A percentile compares a stretch with the other conserved stretches of the same genome.
Evolutionary conservation across 2,329 filamentous ascomycete species (phyloP).

Genomic region (Nothopassalora personata): DNA sequence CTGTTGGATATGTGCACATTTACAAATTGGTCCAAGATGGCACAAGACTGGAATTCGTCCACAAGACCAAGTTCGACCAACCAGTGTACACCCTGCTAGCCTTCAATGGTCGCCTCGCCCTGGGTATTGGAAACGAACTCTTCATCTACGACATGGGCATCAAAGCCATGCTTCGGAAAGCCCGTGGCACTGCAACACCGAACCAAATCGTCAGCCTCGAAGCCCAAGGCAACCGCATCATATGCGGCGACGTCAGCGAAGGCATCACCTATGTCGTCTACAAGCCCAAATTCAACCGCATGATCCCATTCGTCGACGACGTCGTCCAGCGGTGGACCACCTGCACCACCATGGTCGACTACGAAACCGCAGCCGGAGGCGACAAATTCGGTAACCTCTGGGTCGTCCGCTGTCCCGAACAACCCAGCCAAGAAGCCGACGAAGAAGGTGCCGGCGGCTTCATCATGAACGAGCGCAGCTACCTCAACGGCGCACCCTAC

Average conservation of each 20-base stretch:
- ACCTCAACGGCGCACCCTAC: slow-evolving; percentile 83
- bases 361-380: slow-evolving; percentile 88
- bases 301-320: slow-evolving; percentile 93
- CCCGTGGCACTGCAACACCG: slow-evolving; percentile 37
- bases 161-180: slow-evolving; percentile 85
- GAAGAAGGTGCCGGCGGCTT: slow-evolving; percentile 87
- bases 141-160: slow-evolving; percentile 90
- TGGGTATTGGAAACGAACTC: slow-evolving; percentile 77
- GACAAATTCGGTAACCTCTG: slow-evolving; percentile 98
- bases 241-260: slow-evolving; percentile 89
- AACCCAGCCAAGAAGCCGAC: slow-evolving; percentile 82
- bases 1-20: slow-evolving; percentile 74
- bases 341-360: slow-evolving; percentile 89
- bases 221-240: slow-evolving; percentile 83
- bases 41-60: slow-evolving; percentile 85
- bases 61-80: slow-evolving; percentile 89
- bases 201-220: slow-evolving; percentile 79
- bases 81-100: slow-evolving; percentile 84
- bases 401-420: slow-evolving; percentile 80
- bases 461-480: slow-evolving; percentile 82
- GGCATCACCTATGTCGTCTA: slow-evolving; percentile 89
- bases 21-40: slow-evolving; percentile 86
- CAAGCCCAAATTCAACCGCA: slow-evolving; percentile 82
- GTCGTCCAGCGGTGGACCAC: slow-evolving; percentile 86
- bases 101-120: slow-evolving; percentile 85